phyloP scores from a whole-genome alignment of 805 yeast species.

The Yarrowia keelungensis region DNA sequence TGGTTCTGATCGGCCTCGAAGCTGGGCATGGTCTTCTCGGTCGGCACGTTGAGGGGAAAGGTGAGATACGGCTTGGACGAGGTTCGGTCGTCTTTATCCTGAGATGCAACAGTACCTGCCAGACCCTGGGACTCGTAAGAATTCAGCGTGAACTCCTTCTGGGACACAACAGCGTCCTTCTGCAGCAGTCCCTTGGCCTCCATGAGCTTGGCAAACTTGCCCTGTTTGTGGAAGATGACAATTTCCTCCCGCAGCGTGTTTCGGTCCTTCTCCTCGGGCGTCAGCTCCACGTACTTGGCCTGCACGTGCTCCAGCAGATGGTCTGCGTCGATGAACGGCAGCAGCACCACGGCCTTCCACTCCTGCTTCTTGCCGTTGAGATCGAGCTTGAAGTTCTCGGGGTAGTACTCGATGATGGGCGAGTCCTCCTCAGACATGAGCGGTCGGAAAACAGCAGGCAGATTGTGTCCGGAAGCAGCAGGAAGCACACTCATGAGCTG shows the following conservation, averaged over 20 bases:
- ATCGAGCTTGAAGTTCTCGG: conserved; percentile 84
- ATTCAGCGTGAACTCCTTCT: conserved; percentile 42
- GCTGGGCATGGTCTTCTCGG: conserved; percentile 53
- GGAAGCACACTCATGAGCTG: conserved; percentile 95
- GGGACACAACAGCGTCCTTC: conserved; percentile 44
- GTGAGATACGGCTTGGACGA: conserved; percentile 51
- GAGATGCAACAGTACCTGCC: conserved; percentile 47
- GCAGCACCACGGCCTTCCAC: conserved; percentile 91
- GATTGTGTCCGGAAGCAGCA: conserved; percentile 86
- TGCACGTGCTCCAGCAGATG: conserved; percentile 72
- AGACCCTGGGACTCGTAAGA: conserved; percentile 48
- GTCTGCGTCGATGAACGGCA: conserved; percentile 90
- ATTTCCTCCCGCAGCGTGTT: conserved; percentile 76
- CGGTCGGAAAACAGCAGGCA: conserved; percentile 81
- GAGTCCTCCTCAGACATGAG: conserved; percentile 81
- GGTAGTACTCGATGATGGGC: conserved; percentile 89
- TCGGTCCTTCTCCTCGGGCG: conserved; percentile 71
- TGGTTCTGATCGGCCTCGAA: conserved; percentile 55
- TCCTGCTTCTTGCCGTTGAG: conserved; percentile 95
- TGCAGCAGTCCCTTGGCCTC: conserved; percentile 45
- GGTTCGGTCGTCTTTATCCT: conserved; percentile 11
- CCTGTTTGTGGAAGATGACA: conserved; percentile 68
- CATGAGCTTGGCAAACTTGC: conserved; percentile 57
- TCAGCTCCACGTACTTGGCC: conserved; percentile 65
- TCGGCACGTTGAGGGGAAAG: conserved; percentile 56